These are phyloP conservation scores for Trichophyton simii DNA, from an alignment of 2,329 filamentous ascomycete genomes.

Conservation along the genomic window DNA sequence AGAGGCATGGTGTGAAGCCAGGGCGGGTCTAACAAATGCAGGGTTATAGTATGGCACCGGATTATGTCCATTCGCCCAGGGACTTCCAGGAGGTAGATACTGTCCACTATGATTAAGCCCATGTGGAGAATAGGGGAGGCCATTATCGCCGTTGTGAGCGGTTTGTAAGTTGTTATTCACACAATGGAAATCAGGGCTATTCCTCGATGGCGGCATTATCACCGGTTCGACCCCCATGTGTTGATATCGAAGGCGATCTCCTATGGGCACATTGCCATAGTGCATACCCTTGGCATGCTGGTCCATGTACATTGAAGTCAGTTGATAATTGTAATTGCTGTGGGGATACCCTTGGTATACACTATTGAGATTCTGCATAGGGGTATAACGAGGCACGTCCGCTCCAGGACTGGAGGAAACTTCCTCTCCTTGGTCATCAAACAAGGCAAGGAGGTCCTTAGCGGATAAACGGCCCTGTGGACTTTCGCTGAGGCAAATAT, in stretches of 20 bases:
- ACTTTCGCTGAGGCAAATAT: slow-evolving; percentile 60
- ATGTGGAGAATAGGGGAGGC: background rate
- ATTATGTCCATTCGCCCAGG: background rate
- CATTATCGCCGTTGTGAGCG: background rate
- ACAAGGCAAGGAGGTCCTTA: slow-evolving; percentile 50
- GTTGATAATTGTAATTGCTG: slow-evolving; percentile 1
- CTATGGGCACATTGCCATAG: background rate
- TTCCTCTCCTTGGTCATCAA: slow-evolving; percentile 43
- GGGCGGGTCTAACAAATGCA: background rate
- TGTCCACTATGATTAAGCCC: background rate
- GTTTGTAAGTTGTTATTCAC: background rate
- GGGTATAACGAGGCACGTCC: background rate
- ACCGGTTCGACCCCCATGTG: background rate
- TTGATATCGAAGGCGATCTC: background rate
- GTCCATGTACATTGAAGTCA: background rate
- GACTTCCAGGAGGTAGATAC: background rate
- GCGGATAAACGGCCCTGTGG: slow-evolving; percentile 65
- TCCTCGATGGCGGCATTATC: background rate
- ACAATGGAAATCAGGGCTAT: slow-evolving; percentile 2
- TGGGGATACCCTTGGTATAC: background rate
- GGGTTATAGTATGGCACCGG: background rate
- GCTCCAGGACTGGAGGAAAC: slow-evolving; percentile 8
- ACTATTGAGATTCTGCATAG: background rate
- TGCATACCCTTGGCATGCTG: background rate
- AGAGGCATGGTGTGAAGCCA: background rate